These are phyloP conservation scores for Euphorbia peplus DNA, from an alignment of 345 rosid species.

Conservation along the genomic window DNA sequence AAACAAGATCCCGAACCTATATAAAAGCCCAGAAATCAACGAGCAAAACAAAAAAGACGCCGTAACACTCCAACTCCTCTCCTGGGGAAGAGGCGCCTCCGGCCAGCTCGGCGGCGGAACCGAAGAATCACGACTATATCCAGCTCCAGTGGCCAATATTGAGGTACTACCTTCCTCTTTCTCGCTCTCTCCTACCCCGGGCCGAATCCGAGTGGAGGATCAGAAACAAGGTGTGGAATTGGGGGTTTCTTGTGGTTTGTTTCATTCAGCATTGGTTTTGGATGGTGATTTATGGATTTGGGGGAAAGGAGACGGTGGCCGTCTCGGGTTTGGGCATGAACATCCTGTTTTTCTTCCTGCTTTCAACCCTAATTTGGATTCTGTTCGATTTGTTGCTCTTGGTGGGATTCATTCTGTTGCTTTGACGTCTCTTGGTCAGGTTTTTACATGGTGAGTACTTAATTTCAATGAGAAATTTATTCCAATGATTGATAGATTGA, in stretches of 20 bases:
- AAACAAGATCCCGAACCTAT: slow-evolving; percentile 45
- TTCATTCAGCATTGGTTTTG: slow-evolving; percentile 66
- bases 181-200: slow-evolving; percentile 54
- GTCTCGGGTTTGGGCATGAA: slow-evolving; percentile 86
- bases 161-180: slow-evolving; percentile 39
- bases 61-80: slow-evolving; percentile 55
- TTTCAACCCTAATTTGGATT: slow-evolving; percentile 55
- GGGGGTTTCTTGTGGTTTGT: slow-evolving; percentile 81
- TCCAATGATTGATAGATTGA: no score
- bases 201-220: slow-evolving; percentile 28
- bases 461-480: no score
- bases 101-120: slow-evolving; percentile 95
- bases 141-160: slow-evolving; percentile 62
- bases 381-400: slow-evolving; percentile 51
- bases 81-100: slow-evolving; percentile 93
- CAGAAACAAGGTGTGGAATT: slow-evolving; percentile 18
- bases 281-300: slow-evolving; percentile 73
- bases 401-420: slow-evolving; percentile 92
- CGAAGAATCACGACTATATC: slow-evolving; percentile 71
- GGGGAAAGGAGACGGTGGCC: slow-evolving; percentile 98
- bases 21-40: slow-evolving; percentile 38
- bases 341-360: slow-evolving; percentile 65
- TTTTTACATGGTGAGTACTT: slow-evolving; percentile 70
- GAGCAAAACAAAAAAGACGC: slow-evolving; percentile 21
- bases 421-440: slow-evolving; percentile 58